Percentiles rank a stretch among this genome's conserved stretches.
Conservation (phyloP, 495 filamentous ascomycete species). For the Xylaria castorea region DNA sequence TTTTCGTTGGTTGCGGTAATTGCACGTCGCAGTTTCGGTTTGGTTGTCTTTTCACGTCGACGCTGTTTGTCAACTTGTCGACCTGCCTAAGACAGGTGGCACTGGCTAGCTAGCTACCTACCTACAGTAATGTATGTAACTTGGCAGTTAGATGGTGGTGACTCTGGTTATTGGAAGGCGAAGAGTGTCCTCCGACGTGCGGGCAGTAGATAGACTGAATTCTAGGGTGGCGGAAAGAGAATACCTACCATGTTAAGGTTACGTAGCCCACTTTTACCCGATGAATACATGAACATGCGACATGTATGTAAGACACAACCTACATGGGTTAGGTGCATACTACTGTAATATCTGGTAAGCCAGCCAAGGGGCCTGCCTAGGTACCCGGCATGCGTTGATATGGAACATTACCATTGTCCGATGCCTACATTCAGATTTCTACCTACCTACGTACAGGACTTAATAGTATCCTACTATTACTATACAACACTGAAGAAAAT, state of each 20-base stretch:
- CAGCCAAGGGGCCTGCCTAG: neutral
- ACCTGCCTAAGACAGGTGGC: neutral
- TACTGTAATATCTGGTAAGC: neutral
- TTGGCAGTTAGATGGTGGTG: neutral
- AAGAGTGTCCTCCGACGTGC: neutral
- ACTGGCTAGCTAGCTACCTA: neutral
- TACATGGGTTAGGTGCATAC: too few species aligned
- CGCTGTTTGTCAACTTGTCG: neutral
- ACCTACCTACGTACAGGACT: too few species aligned
- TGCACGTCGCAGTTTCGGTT: neutral
- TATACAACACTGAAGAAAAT: too few species aligned
- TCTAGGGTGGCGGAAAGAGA: neutral
- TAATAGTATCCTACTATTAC: too few species aligned
- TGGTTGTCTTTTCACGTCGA: neutral
- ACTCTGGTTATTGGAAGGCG: neutral
- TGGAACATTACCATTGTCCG: too few species aligned
- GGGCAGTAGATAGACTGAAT: neutral
- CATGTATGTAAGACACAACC: too few species aligned
- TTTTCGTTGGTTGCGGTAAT: neutral
- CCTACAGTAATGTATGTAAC: neutral
- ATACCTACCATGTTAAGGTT: neutral
- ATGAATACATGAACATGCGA: too few species aligned
- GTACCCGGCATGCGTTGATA: too few species aligned
- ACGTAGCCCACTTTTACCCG: neutral
- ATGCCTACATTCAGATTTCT: too few species aligned